Percentiles rank a stretch among this genome's conserved stretches.
These are phyloP conservation scores for Didymella lethalis DNA, from an alignment of 2,329 filamentous ascomycete species.

Conservation along the genomic window DNA sequence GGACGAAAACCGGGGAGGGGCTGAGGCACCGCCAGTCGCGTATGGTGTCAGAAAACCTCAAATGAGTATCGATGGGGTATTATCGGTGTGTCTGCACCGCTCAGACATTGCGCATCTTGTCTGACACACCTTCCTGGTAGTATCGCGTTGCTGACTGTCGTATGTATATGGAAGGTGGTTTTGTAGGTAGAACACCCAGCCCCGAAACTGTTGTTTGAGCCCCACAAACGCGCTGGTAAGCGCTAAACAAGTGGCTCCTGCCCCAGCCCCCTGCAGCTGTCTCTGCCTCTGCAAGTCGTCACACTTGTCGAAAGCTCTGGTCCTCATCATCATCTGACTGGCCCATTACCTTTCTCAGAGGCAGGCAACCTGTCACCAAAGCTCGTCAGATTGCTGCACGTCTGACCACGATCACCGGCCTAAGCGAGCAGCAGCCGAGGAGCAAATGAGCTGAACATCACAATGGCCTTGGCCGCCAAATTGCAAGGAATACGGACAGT, in stretches of 20 bases:
- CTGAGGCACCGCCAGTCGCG: constrained; percentile 8
- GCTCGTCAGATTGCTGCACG: neutral
- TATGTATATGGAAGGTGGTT: neutral
- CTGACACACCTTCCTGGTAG: neutral
- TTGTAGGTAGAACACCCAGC: neutral
- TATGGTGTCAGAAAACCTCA: constrained; percentile 1
- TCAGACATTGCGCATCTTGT: neutral
- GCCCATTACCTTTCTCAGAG: neutral
- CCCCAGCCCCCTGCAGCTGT: neutral
- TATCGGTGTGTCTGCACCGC: neutral
- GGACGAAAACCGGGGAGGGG: constrained; percentile 9
- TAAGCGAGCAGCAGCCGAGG: neutral
- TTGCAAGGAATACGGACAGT: too few relatives aligned
- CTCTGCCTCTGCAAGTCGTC: constrained; percentile 4
- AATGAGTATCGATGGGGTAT: neutral
- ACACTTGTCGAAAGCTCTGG: neutral
- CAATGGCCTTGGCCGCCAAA: neutral
- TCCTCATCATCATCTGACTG: neutral
- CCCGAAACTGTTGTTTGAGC: neutral
- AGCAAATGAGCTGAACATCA: constrained; percentile 1
- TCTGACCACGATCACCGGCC: neutral
- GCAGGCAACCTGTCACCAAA: neutral
- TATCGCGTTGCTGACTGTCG: neutral
- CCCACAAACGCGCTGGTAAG: constrained; percentile 9
- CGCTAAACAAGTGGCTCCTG: constrained; percentile 1